Evolutionary conservation across 1,139 yeast species (phyloP).

Genomic region (Zygosaccharomyces sapae): DNA sequence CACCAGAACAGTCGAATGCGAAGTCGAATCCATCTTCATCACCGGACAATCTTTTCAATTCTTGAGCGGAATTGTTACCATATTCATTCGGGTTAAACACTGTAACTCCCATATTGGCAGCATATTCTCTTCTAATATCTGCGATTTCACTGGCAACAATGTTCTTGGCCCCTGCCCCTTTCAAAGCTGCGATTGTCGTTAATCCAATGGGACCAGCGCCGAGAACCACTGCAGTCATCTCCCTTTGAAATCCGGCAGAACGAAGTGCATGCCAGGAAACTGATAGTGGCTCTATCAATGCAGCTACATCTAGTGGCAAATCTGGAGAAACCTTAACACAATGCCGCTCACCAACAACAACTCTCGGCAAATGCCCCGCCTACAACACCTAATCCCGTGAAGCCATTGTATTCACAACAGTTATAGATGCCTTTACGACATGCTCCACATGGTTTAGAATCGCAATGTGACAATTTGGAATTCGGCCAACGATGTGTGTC

Average conservation of each 20-base stretch:
- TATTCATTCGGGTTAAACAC: constrained; percentile 47
- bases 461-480: constrained; percentile 5
- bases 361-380: constrained; percentile 48
- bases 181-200: constrained; percentile 45
- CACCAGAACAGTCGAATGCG: constrained; percentile 51
- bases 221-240: constrained; percentile 45
- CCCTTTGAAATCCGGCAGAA: constrained; percentile 39
- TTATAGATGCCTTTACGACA: constrained; percentile 46
- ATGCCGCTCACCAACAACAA: constrained; percentile 41
- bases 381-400: constrained; percentile 45
- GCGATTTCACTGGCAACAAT: constrained; percentile 53
- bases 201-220: constrained; percentile 54
- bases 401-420: constrained; percentile 44
- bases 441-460: constrained; percentile 41
- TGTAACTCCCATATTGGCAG: constrained; percentile 43
- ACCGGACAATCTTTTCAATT: constrained; percentile 38
- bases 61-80: constrained; percentile 35
- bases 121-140: constrained; percentile 41
- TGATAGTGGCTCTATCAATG: constrained; percentile 47
- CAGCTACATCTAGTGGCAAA: constrained; percentile 47
- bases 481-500: constrained; percentile 34
- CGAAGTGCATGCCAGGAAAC: constrained; percentile 55
- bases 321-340: constrained; percentile 44
- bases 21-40: constrained; percentile 44
- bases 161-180: constrained; percentile 44